A percentile compares a stretch with the other conserved stretches of the same genome.
Conservation (phyloP, 108 stramenopile genomes). For the Pseudonitzschia multistriata region DNA sequence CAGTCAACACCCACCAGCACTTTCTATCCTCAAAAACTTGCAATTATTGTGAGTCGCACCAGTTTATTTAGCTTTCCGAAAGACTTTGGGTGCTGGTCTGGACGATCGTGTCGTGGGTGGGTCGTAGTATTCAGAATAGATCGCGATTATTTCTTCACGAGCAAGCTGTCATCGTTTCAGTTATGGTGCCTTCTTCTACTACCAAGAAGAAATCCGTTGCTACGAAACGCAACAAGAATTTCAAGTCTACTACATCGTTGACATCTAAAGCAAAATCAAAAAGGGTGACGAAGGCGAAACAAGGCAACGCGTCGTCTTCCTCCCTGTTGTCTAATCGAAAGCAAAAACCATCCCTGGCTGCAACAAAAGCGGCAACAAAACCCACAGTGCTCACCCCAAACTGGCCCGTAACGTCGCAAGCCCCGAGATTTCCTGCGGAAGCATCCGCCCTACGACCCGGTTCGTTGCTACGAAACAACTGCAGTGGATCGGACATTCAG, state of each 20-base stretch:
- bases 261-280: background rate
- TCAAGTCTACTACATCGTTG: background rate
- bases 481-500: conserved; percentile 45
- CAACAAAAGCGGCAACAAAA: background rate
- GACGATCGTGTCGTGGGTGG: too few species aligned
- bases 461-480: conserved; percentile 26
- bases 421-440: conserved; percentile 14
- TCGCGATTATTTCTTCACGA: too few species aligned
- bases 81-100: too few species aligned
- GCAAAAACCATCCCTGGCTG: background rate
- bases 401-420: conserved; percentile 28
- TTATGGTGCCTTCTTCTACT: too few species aligned
- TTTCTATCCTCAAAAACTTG: too few species aligned
- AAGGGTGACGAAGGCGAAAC: background rate
- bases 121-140: too few species aligned
- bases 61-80: too few species aligned
- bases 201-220: background rate
- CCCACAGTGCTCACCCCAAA: conserved; percentile 18
- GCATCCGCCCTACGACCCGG: conserved; percentile 38
- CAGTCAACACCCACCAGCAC: too few species aligned
- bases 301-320: background rate
- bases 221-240: background rate
- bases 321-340: background rate
- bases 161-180: too few species aligned
- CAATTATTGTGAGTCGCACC: too few species aligned